Conservation (phyloP, 768 basidiomycete species). For the Saitozyma sp. region DNA sequence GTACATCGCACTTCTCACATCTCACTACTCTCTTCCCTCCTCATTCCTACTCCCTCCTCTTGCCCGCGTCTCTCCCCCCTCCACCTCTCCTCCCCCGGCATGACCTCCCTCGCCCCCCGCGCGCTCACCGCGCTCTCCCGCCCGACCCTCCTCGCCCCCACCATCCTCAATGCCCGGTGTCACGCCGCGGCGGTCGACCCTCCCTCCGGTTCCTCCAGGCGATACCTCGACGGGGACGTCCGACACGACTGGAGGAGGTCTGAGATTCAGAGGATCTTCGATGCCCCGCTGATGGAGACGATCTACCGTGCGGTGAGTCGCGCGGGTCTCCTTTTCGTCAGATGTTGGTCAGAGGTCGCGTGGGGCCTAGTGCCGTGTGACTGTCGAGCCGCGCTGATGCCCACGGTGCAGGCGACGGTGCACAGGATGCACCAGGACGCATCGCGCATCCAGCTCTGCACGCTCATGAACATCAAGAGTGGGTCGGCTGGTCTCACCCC, state of each 20-base stretch:
- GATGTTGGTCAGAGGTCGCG: no score
- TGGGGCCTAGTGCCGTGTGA: conserved; percentile 10
- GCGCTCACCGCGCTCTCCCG: conserved; percentile 12
- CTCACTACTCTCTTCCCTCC: no score
- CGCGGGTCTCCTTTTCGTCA: not conserved
- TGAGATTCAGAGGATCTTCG: conserved; percentile 83
- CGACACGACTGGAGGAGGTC: conserved; percentile 71
- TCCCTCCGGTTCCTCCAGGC: conserved; percentile 12
- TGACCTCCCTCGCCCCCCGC: conserved; percentile 12
- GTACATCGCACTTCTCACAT: no score
- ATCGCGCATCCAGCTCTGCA: conserved; percentile 88
- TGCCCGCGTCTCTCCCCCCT: no score
- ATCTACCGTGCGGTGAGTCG: conserved; percentile 71
- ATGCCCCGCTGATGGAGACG: conserved; percentile 81
- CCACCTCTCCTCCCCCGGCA: not conserved
- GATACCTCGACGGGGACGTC: conserved; percentile 49
- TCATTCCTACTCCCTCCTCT: no score
- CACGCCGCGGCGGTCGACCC: conserved; percentile 42
- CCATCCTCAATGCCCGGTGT: conserved; percentile 25
- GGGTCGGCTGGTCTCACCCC: conserved; percentile 49
- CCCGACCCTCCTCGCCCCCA: conserved; percentile 18
- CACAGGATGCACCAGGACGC: conserved; percentile 87
- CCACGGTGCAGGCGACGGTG: conserved; percentile 57
- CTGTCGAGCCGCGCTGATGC: conserved; percentile 15
- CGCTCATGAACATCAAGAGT: conserved; percentile 99